These are phyloP conservation scores for Mucor sp. DNA, from an alignment of 371 early-diverging fungal genomes.

Conservation along the genomic window DNA sequence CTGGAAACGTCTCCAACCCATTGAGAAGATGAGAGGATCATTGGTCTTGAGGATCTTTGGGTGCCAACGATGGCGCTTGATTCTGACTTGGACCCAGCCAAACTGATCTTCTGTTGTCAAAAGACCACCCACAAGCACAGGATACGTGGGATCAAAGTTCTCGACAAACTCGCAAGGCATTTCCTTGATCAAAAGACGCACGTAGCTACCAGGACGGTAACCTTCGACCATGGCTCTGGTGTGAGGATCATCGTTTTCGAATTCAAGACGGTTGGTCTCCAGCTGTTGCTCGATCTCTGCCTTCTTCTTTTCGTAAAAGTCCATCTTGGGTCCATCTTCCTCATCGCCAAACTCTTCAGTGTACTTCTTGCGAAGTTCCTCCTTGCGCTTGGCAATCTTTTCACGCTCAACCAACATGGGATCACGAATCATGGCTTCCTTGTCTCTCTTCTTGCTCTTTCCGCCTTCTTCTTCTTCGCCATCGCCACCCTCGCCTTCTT, in stretches of 20 bases:
- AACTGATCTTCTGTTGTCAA: conserved; percentile 85
- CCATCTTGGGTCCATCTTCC: conserved; percentile 67
- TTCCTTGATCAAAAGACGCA: conserved; percentile 83
- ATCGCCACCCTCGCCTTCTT: conserved; percentile 36
- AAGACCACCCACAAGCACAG: conserved; percentile 91
- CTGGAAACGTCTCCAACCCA: conserved; percentile 99
- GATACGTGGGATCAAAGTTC: conserved; percentile 86
- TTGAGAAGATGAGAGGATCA: conserved; percentile 95
- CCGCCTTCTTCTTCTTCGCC: conserved; percentile 26
- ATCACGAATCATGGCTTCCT: conserved; percentile 34
- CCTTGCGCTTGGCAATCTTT: conserved; percentile 82
- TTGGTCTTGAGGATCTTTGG: conserved; percentile 96
- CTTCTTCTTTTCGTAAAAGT: conserved; percentile 89
- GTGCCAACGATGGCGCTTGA: conserved; percentile 99
- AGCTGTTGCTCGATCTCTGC: conserved; percentile 83
- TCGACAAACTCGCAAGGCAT: conserved; percentile 95
- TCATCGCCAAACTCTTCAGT: conserved; percentile 86
- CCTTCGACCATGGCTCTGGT: conserved; percentile 84
- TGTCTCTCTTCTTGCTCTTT: conserved; percentile 23
- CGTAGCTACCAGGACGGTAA: conserved; percentile 90
- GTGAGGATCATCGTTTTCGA: conserved; percentile 79
- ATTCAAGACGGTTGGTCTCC: conserved; percentile 80
- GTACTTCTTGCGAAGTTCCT: conserved; percentile 89
- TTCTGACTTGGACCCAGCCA: conserved; percentile 93
- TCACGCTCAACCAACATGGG: conserved; percentile 57